These are phyloP conservation scores for Biscogniauxia mediterranea DNA, from an alignment of 2,329 filamentous ascomycete species.

Conservation along the genomic window DNA sequence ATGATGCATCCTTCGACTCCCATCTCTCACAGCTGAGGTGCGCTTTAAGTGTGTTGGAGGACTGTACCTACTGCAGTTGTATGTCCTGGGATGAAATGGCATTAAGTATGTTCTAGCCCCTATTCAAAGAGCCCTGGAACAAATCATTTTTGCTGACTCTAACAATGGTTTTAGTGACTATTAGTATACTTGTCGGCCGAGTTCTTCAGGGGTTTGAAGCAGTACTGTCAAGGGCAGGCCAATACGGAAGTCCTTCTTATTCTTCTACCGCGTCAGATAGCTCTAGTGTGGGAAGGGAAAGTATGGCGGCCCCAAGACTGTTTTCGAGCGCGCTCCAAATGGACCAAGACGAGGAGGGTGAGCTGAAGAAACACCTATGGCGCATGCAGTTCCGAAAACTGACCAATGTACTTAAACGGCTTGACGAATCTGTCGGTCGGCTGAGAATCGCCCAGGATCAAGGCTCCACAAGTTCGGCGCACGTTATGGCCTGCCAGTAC, in stretches of 20 bases:
- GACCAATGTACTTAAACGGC: slow-evolving; percentile 1
- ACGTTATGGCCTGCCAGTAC: neutral
- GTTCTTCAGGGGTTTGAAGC: slow-evolving; percentile 5
- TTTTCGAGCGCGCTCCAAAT: slow-evolving; percentile 4
- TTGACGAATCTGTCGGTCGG: neutral
- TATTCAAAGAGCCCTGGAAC: no score
- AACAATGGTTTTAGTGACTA: no score
- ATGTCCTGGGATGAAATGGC: no score
- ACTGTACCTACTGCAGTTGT: neutral
- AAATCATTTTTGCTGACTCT: no score
- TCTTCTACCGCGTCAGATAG: neutral
- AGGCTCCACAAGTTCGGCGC: neutral
- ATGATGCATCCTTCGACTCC: neutral
- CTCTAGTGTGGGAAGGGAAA: neutral
- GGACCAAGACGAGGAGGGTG: slow-evolving; percentile 3
- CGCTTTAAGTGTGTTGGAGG: neutral
- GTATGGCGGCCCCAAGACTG: neutral
- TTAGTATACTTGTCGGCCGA: slow-evolving; percentile 1
- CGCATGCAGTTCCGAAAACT: slow-evolving; percentile 2
- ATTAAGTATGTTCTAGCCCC: no score
- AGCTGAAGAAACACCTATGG: slow-evolving; percentile 5
- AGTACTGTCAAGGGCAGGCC: neutral
- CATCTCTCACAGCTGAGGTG: slow-evolving; percentile 1
- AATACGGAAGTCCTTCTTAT: neutral
- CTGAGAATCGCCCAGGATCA: slow-evolving; percentile 1